Conservation (phyloP, 176 grass and related monocot species). For the Phyllostachys edulis region DNA sequence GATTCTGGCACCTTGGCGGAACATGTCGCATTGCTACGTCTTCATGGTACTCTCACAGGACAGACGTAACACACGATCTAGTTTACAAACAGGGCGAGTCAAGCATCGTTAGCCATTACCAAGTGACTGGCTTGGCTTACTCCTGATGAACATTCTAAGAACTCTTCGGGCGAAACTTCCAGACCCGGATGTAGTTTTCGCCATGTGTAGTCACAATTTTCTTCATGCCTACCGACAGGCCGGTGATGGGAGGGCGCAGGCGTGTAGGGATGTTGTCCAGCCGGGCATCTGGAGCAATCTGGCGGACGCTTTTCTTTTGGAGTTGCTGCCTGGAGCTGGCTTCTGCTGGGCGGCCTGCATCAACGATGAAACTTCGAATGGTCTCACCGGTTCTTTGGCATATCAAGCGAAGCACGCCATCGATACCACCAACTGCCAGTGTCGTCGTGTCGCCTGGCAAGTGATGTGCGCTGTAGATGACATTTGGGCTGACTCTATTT, state of each 20-base stretch:
- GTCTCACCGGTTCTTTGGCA: slow-evolving; percentile 64
- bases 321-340: slow-evolving; percentile 28
- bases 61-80: not conserved
- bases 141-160: not conserved
- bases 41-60: too few species aligned
- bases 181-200: slow-evolving; percentile 67
- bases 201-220: slow-evolving; percentile 86
- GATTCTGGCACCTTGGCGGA: too few species aligned
- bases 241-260: slow-evolving; percentile 60
- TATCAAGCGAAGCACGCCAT: slow-evolving; percentile 77
- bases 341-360: slow-evolving; percentile 21
- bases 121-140: not conserved
- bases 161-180: slow-evolving; percentile 49
- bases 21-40: too few species aligned
- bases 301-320: slow-evolving; percentile 54
- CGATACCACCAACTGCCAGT: slow-evolving; percentile 69
- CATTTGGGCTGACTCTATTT: slow-evolving; percentile 81
- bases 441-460: slow-evolving; percentile 52
- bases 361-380: slow-evolving; percentile 44
- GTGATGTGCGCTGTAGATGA: slow-evolving; percentile 73
- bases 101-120: not conserved
- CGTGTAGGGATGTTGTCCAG: slow-evolving; percentile 54
- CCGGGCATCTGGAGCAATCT: slow-evolving; percentile 36
- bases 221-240: slow-evolving; percentile 74
- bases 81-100: not conserved